Evolutionary conservation across 2,329 filamentous ascomycete genomes (phyloP).

Genomic region (Apiospora koreana): DNA sequence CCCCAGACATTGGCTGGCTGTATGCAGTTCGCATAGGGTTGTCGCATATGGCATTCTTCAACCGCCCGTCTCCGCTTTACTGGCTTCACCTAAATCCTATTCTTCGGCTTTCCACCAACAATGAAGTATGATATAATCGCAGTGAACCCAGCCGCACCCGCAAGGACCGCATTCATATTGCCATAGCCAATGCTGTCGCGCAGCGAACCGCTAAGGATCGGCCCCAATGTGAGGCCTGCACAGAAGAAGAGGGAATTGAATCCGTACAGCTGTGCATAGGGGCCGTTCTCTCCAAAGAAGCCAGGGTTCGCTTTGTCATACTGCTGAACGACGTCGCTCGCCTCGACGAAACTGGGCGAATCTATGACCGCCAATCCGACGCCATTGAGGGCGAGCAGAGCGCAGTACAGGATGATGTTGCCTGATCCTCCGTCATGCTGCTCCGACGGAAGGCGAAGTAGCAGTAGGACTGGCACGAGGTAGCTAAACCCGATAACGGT

Average conservation of each 20-base stretch:
- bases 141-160: constrained; percentile 44
- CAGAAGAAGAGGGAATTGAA: constrained; percentile 65
- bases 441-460: constrained; percentile 58
- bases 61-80: not conserved
- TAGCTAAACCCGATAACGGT: constrained; percentile 48
- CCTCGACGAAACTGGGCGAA: constrained; percentile 57
- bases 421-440: constrained; percentile 29
- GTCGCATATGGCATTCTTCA: too few species aligned
- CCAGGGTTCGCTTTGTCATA: constrained; percentile 56
- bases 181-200: constrained; percentile 56
- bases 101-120: constrained; percentile 43
- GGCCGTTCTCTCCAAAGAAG: constrained; percentile 56
- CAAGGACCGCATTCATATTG: constrained; percentile 56
- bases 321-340: constrained; percentile 53
- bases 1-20: not conserved
- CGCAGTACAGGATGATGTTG: constrained; percentile 27
- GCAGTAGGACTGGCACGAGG: constrained; percentile 58
- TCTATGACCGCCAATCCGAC: constrained; percentile 55
- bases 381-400: constrained; percentile 44
- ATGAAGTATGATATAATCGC: constrained; percentile 44
- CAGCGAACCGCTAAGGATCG: constrained; percentile 54
- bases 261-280: constrained; percentile 67
- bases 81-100: not conserved
- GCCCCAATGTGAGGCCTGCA: constrained; percentile 59
- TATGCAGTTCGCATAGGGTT: not conserved